Evolutionary conservation across 2,329 filamentous ascomycete genomes (phyloP), one percentile per base, ranked within the genome.

Genomic region (Cryoendolithus antarcticus): DNA sequence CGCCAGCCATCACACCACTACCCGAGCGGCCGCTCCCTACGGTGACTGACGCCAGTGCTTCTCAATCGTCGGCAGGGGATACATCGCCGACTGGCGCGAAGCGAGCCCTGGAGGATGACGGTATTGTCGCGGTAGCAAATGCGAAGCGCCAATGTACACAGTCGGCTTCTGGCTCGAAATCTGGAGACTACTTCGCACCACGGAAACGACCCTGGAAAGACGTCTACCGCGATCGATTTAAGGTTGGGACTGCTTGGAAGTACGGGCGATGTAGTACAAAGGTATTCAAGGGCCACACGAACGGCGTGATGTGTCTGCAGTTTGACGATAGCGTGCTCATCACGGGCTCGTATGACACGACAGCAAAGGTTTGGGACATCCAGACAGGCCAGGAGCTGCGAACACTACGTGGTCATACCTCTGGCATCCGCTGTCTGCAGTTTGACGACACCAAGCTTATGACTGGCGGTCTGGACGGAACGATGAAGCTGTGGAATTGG

Each of bases 231-330:
- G 89, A 95, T 59, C 77, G 85, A 10, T 96, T 89, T 70, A 91
- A 89, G 59, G 86, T 98, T 35, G 89, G 91, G 37, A 91, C 81
- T 44, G 96, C 96, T 59, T 98, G 91, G 91, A 93, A 94, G 59
- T 86, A 93, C 47, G 89, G 91, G 3, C 78, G 89, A 30, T 96
- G 82, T 63, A 80, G 80, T 5, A 81, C 84, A 49, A 86, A 81
- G 56, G 76, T 82, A 9, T 86, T 98, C 60, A 80, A 80, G 50
- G 89, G 88, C 1, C 81, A 96, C 60, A 80, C 75, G 8, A 95
- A 95, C 56, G 89, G 89, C 30, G 78, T 91, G 43, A 91, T 80
- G 74, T 80, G 76, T 49, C 61, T 82, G 31, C 77, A 82, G 52
- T 80, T 98, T 45, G 84, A 93, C 50, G 88, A 96, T 48, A 85